Evolutionary conservation across 257 asterid species (phyloP).

Genomic region (Gentiana dahurica): DNA sequence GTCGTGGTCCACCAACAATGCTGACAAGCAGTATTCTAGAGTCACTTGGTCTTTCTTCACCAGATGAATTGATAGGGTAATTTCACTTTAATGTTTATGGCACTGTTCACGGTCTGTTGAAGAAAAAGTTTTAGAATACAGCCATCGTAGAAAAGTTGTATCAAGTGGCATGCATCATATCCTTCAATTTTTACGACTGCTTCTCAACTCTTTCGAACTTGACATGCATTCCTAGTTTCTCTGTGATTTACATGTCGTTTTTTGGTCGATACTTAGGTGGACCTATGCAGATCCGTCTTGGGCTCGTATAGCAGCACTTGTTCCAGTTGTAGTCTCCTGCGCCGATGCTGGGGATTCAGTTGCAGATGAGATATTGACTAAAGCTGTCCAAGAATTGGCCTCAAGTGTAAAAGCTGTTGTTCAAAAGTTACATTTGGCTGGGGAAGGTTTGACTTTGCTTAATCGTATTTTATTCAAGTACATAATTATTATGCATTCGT

Average conservation of each 20-base stretch:
- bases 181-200: no score
- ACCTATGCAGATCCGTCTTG: constrained; percentile 97
- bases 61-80: constrained; percentile 93
- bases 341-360: constrained; percentile 89
- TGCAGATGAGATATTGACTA: constrained; percentile 62
- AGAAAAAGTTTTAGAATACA: no score
- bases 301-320: constrained; percentile 98
- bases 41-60: constrained; percentile 71
- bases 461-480: no score
- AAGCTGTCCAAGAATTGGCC: constrained; percentile 79
- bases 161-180: not conserved
- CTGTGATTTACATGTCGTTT: constrained; percentile 26
- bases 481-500: no score
- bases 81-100: not conserved
- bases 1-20: constrained; percentile 81
- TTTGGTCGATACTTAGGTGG: constrained; percentile 89
- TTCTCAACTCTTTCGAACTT: no score
- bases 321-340: constrained; percentile 80
- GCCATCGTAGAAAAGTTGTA: no score
- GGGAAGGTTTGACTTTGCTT: constrained; percentile 46
- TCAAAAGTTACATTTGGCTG: constrained; percentile 62
- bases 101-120: no score
- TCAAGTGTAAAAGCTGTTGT: constrained; percentile 82
- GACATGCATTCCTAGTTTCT: constrained; percentile 2
- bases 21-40: constrained; percentile 53